These are phyloP conservation scores for Candida fluviatilis DNA, from an alignment of 805 yeast species.

Conservation along the genomic window DNA sequence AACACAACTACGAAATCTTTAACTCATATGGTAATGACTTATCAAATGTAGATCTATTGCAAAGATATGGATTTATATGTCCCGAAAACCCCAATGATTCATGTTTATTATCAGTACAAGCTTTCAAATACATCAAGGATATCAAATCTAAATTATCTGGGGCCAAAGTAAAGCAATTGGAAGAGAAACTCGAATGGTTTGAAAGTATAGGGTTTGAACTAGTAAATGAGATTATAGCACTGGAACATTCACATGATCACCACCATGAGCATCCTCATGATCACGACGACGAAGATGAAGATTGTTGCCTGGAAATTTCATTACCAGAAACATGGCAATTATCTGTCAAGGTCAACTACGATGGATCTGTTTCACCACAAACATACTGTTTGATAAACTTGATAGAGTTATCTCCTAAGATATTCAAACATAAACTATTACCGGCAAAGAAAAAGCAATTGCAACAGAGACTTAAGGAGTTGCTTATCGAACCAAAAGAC, in stretches of 20 bases:
- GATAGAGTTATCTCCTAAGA: constrained; percentile 23
- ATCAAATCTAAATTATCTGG: constrained; percentile 17
- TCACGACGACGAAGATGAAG: constrained; percentile 13
- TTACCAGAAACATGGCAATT: constrained; percentile 38
- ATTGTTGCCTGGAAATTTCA: constrained; percentile 17
- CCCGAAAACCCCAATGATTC: constrained; percentile 44
- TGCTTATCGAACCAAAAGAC: constrained; percentile 13
- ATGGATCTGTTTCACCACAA: constrained; percentile 44
- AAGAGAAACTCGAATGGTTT: constrained; percentile 46
- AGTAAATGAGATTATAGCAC: constrained; percentile 20
- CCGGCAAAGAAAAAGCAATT: constrained; percentile 16
- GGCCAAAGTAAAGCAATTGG: constrained; percentile 26
- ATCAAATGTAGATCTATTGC: constrained; percentile 58
- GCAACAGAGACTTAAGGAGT: constrained; percentile 13
- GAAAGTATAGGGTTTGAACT: constrained; percentile 41
- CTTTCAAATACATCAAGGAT: constrained; percentile 18
- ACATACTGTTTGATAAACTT: constrained; percentile 35
- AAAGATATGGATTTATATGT: constrained; percentile 78
- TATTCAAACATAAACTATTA: constrained; percentile 20
- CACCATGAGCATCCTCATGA: constrained; percentile 9
- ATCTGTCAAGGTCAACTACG: constrained; percentile 32
- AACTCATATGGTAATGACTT: constrained; percentile 77
- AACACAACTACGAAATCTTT: constrained; percentile 55
- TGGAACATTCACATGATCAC: constrained; percentile 8
- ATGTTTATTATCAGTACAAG: constrained; percentile 48